Percentiles rank a stretch among this genome's conserved stretches.
phyloP scores from a whole-genome alignment of 2,329 filamentous ascomycete species.

The Fusarium torreyae region DNA sequence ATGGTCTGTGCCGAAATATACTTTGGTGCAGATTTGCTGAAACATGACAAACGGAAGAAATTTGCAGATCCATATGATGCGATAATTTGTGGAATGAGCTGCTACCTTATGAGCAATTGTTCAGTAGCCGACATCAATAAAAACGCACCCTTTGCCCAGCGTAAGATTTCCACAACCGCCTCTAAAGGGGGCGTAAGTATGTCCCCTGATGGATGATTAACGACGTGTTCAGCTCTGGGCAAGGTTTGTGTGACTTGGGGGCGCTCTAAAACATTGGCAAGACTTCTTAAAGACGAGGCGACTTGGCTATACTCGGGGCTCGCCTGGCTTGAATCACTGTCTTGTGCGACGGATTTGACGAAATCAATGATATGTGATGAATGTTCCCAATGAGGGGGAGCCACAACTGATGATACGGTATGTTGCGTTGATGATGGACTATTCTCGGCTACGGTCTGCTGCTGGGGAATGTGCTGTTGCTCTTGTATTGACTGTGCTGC shows the following conservation, averaged over 20 bases:
- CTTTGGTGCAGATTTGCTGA: slow-evolving; percentile 52
- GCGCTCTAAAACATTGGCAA: slow-evolving; percentile 17
- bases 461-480: background rate
- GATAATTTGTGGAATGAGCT: slow-evolving; percentile 48
- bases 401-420: too few species aligned
- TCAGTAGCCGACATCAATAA: fast-evolving
- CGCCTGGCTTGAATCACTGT: background rate
- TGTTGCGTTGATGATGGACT: fast-evolving
- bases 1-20: slow-evolving; percentile 56
- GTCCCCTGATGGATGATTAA: background rate
- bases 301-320: background rate
- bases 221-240: too few species aligned
- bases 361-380: slow-evolving; percentile 55
- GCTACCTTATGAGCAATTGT: background rate
- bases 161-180: slow-evolving; percentile 47
- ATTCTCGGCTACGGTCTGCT: too few species aligned
- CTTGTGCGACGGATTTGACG: slow-evolving; percentile 46
- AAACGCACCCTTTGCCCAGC: slow-evolving; percentile 53
- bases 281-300: slow-evolving; percentile 21
- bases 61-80: slow-evolving; percentile 52
- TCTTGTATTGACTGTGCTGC: background rate
- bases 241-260: background rate
- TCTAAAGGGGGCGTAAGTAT: slow-evolving; percentile 50
- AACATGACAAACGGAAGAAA: slow-evolving; percentile 54
- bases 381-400: slow-evolving; percentile 49